phyloP scores from a whole-genome alignment of 495 filamentous ascomycete genomes.

The Neurospora hispaniola region DNA sequence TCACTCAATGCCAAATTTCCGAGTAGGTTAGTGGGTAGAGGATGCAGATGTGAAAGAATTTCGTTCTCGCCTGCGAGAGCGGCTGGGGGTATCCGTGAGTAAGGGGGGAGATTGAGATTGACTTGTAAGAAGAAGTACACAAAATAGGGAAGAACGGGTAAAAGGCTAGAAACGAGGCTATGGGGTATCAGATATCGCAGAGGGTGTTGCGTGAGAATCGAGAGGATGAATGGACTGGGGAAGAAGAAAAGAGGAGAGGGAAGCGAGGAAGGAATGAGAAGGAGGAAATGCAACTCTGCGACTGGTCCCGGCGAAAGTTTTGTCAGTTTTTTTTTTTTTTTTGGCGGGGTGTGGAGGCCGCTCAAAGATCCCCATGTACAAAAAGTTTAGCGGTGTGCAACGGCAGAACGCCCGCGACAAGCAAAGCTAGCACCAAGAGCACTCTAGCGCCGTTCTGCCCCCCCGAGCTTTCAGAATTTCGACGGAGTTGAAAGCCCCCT shows the following conservation, averaged over 20 bases:
- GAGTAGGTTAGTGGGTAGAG: not conserved
- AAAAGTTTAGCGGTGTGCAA: constrained; percentile 16
- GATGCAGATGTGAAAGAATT: not conserved
- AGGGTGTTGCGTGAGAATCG: not conserved
- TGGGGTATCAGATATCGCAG: not conserved
- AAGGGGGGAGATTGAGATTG: not conserved
- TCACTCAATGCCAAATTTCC: constrained; percentile 3
- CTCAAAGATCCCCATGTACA: not conserved
- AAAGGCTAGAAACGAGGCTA: not conserved
- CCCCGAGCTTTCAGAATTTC: constrained; percentile 19
- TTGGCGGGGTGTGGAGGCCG: not conserved
- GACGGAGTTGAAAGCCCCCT: constrained; percentile 1
- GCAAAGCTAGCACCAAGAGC: constrained; percentile 3
- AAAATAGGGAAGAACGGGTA: not conserved
- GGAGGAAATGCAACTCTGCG: not conserved
- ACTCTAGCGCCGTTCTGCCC: constrained; percentile 6
- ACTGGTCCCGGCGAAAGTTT: constrained; percentile 1
- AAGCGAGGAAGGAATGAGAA: constrained; percentile 2
- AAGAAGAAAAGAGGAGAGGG: constrained; percentile 8
- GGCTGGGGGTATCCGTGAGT: not conserved
- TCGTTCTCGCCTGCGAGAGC: not conserved
- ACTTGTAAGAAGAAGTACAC: not conserved
- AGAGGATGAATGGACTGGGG: constrained; percentile 9
- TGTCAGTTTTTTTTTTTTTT: not conserved
- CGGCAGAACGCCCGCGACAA: constrained; percentile 10